Conservation (phyloP, 192 early-diverging fungal species). For the Entomortierella lignicola region DNA sequence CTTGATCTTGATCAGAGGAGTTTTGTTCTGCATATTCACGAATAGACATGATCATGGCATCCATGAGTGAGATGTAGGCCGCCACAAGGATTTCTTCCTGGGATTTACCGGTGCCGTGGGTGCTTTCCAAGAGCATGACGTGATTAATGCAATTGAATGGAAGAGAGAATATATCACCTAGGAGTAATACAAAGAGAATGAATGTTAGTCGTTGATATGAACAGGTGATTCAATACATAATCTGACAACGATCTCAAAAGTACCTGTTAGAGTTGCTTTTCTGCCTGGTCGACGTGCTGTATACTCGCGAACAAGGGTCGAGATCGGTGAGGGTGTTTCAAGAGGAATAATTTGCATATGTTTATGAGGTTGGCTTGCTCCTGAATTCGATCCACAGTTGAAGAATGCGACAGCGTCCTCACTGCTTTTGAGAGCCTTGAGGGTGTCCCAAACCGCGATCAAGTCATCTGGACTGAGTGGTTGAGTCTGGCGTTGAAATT, state of each 20-base stretch:
- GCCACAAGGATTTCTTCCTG: conserved; percentile 58
- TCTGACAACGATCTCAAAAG: too few species aligned
- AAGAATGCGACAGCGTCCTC: conserved; percentile 59
- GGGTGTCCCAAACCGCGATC: conserved; percentile 48
- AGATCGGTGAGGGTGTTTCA: conserved; percentile 55
- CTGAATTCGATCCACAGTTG: conserved; percentile 67
- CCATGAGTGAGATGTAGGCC: conserved; percentile 61
- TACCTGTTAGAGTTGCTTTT: conserved; percentile 36
- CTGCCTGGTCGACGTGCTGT: conserved; percentile 56
- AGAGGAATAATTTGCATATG: conserved; percentile 69
- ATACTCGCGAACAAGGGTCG: conserved; percentile 41
- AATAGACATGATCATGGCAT: conserved; percentile 61
- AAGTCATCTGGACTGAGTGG: conserved; percentile 62
- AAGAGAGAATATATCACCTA: conserved; percentile 63
- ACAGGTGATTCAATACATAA: too few species aligned
- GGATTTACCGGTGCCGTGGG: conserved; percentile 8
- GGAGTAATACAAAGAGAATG: neutral
- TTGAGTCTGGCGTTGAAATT: conserved; percentile 62
- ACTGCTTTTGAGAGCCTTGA: conserved; percentile 34
- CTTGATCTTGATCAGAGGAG: conserved; percentile 13
- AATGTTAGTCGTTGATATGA: neutral
- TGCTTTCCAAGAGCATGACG: conserved; percentile 52
- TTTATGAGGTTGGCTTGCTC: conserved; percentile 70
- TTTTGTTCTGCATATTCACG: conserved; percentile 48
- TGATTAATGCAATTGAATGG: conserved; percentile 57